Percentiles rank a stretch among this genome's conserved stretches.
Evolutionary conservation across 768 basidiomycete species (phyloP).

Genomic region (Lepiota brunneoincarnata): DNA sequence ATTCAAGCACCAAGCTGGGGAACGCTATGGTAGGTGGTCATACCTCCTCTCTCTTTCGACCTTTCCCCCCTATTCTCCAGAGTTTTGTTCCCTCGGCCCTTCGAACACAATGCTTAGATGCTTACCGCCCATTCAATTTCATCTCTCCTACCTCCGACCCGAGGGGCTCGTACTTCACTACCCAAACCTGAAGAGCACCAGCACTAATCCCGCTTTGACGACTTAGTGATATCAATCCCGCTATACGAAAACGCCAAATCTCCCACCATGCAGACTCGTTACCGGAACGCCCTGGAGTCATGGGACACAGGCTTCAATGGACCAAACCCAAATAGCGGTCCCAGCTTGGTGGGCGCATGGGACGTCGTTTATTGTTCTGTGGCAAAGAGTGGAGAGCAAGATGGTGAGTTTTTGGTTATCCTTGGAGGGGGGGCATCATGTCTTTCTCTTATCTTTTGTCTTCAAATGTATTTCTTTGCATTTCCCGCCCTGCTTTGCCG

Average conservation of each 20-base stretch:
- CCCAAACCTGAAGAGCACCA: too few relatives aligned
- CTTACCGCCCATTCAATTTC: neutral
- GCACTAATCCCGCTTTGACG: too few relatives aligned
- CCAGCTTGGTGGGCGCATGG: conserved; percentile 10
- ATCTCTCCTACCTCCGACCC: neutral
- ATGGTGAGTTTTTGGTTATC: neutral
- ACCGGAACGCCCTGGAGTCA: conserved; percentile 6
- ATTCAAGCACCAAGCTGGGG: conserved; percentile 32
- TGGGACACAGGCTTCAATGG: conserved; percentile 1
- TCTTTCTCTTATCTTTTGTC: neutral
- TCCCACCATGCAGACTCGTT: neutral
- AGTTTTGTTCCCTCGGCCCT: neutral
- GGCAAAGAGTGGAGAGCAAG: neutral
- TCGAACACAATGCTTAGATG: neutral
- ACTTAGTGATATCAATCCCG: conserved; percentile 7
- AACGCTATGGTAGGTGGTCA: conserved; percentile 3
- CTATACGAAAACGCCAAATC: conserved; percentile 5
- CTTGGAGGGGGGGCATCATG: neutral
- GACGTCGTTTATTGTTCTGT: conserved; percentile 16
- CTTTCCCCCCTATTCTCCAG: neutral
- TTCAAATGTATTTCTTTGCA: neutral
- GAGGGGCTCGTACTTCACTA: too few relatives aligned
- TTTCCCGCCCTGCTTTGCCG: too few relatives aligned
- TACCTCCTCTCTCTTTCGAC: neutral
- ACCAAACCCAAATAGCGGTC: conserved; percentile 11